Evolutionary conservation across 1,284 basidiomycete species (phyloP).

Genomic region (Stereum hirsutum): DNA sequence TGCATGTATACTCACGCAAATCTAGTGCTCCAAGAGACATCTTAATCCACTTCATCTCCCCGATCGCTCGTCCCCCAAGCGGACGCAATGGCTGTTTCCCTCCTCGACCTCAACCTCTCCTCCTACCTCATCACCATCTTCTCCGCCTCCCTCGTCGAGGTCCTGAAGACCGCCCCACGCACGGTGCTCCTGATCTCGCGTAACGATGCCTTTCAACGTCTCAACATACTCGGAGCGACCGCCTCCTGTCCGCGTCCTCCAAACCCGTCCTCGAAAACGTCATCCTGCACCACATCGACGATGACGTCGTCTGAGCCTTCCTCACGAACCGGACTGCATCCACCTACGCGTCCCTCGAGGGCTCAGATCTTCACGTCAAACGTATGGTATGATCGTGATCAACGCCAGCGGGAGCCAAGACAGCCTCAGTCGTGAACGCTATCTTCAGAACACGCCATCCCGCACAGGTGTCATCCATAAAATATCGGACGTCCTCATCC

Average conservation of each 20-base stretch:
- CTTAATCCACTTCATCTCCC: slow-evolving; percentile 85
- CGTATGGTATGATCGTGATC: slow-evolving; percentile 41
- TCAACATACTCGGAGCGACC: slow-evolving; percentile 80
- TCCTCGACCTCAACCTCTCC: slow-evolving; percentile 79
- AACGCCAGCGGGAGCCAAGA: slow-evolving; percentile 70
- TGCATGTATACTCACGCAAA: too few species aligned
- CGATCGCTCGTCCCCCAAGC: slow-evolving; percentile 76
- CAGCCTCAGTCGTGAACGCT: slow-evolving; percentile 50
- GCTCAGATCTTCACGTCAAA: slow-evolving; percentile 60
- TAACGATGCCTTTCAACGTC: slow-evolving; percentile 79
- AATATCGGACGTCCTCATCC: slow-evolving; percentile 82
- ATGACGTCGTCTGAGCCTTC: slow-evolving; percentile 68
- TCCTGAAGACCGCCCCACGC: slow-evolving; percentile 56
- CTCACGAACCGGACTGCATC: slow-evolving; percentile 56
- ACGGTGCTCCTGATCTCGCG: slow-evolving; percentile 84
- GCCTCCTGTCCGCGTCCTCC: slow-evolving; percentile 70
- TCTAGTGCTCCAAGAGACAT: too few species aligned
- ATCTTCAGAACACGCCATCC: slow-evolving; percentile 63
- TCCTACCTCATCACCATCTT: slow-evolving; percentile 87
- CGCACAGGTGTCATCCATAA: slow-evolving; percentile 90
- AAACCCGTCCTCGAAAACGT: slow-evolving; percentile 77
- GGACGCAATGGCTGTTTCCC: slow-evolving; percentile 75
- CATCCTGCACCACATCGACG: slow-evolving; percentile 79
- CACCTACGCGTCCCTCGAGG: slow-evolving; percentile 66
- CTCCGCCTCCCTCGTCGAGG: slow-evolving; percentile 72